These are phyloP conservation scores for Aphanocladium album DNA, from an alignment of 2,329 filamentous ascomycete species.

Conservation along the genomic window DNA sequence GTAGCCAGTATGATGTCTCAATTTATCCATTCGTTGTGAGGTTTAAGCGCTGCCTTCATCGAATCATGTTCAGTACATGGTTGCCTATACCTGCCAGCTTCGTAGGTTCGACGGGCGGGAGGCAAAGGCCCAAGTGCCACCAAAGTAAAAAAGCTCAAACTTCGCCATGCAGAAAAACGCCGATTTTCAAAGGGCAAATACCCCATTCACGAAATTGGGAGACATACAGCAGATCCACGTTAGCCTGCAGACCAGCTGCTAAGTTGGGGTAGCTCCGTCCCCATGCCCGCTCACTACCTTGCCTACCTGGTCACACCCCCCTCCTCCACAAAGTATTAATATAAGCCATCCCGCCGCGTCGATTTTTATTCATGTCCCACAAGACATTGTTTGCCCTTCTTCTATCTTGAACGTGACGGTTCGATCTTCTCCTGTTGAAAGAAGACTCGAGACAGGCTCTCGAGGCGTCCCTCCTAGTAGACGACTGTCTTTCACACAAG, in stretches of 20 bases:
- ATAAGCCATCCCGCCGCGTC: neutral
- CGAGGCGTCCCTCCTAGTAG: neutral
- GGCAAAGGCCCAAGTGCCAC: too few relatives aligned
- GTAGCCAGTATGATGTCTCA: too few relatives aligned
- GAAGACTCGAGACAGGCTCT: neutral
- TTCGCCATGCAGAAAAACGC: too few relatives aligned
- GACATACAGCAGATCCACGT: neutral
- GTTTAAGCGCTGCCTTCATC: too few relatives aligned
- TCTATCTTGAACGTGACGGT: neutral
- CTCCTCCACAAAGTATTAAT: conserved; percentile 3
- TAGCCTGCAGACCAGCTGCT: neutral
- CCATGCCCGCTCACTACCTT: neutral
- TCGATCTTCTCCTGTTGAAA: neutral
- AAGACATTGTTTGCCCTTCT: neutral
- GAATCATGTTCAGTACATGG: too few relatives aligned
- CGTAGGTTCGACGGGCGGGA: too few relatives aligned
- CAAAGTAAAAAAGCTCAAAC: too few relatives aligned
- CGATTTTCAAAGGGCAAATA: too few relatives aligned
- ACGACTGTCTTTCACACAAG: neutral
- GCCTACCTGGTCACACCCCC: neutral
- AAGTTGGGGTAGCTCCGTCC: conserved; percentile 6
- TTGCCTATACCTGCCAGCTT: too few relatives aligned
- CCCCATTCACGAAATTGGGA: neutral
- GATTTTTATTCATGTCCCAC: neutral
- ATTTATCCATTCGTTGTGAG: too few relatives aligned